Base-by-base conservation (phyloP, 768 basidiomycete species). In the Pleurotus giganteus region DNA sequence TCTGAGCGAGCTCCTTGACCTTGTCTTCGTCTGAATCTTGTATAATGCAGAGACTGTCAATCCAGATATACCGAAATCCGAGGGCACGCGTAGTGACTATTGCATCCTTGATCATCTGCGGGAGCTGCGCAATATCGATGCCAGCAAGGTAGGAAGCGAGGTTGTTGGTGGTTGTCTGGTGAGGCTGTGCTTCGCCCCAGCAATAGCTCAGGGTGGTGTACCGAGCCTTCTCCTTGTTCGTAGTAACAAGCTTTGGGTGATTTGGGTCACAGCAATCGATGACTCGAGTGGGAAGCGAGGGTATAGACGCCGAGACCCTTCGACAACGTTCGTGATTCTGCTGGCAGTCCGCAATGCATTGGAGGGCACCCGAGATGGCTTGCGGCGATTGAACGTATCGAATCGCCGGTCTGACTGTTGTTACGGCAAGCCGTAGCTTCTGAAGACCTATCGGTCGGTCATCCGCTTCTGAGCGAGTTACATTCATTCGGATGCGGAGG, bases 241-340 rank as follows among this genome's bases (percentile, higher is more conserved):
- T 46, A 24, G 11, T 46, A 13, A 46, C 13, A 29, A 46, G 23
- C 13, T 24, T 6, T 3, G 45, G 45, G 45, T 46, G 12, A 9
- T 46, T 24, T 9, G 26, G 45, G 23, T 46, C 45, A 15, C 21
- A 46, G 28, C 45, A 46, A 46, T 46, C 45, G 45, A 46, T 46
- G 24, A 46, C 24, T 3, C 45, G 45, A 26, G 45, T 46, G 4
- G 45, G 45, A 26, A 46, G 45, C 45, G 39, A n/a, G 39, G 39
- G 39, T 7, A 41, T n/a, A 5, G 39, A 9, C n/a, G 8, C 8
- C 17, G 39, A 7, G 8, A 7, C 39, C 8, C 39, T 9, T 9
- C 39, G 8, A 41, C 8, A 41, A n/a, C 17, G 8, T 9, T n/a
- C 17, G 39, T 41, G 39, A n/a, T 41, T 41, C 8, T 41, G 8